Base-by-base conservation (phyloP, 2,329 filamentous ascomycete genomes). In the Thelonectria rubi region DNA sequence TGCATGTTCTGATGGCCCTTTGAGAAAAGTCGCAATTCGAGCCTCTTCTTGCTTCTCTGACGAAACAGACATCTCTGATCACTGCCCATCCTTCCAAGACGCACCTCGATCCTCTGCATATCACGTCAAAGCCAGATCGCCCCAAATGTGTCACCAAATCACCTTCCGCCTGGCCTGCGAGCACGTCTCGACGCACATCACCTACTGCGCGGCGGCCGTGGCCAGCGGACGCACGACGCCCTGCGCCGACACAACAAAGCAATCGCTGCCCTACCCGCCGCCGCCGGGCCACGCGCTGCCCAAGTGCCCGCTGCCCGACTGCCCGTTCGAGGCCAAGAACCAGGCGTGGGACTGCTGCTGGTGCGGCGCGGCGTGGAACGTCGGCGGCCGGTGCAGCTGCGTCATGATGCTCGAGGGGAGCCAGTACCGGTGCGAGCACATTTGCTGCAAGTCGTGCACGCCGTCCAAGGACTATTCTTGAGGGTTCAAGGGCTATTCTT, bases 311-410 rank as follows among this genome's bases (percentile, higher is more conserved):
- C 71, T 84, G 58, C 65, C 77, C 8, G 74, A 76, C 51, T 85
- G 83, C 56, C 82, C 83, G 8, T 85, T 82, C 65, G 81, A 84
- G 72, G 73, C 74, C 49, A 79, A 80, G 60, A 79, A 81, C 58
- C 77, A 83, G 32, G 78, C 72, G 64, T 86, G 83, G 83, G 83
- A 83, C 72, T 85, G 83, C 72, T 85, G 83, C 72, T 85, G 82
- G 82, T 85, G 83, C 60, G 83, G 83, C 26, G 84, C 84, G 67
- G 75, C 76, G n/a, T 80, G 80, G 77, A 85, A 86, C 67, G 76
- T 77, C 46, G 73, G 75, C 24, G 83, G 82, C 5, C 78, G 82
- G 24, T 85, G 83, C 73, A 78, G 78, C 65, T 83, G 81, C 70
- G 74, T 83, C 70, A 84, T 85, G 83, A 79, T 84, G 56, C 78